Percentiles rank a stretch among this genome's conserved stretches.
Conservation (phyloP, 1,139 yeast genomes). For the Geotrichum phurueaensis region DNA sequence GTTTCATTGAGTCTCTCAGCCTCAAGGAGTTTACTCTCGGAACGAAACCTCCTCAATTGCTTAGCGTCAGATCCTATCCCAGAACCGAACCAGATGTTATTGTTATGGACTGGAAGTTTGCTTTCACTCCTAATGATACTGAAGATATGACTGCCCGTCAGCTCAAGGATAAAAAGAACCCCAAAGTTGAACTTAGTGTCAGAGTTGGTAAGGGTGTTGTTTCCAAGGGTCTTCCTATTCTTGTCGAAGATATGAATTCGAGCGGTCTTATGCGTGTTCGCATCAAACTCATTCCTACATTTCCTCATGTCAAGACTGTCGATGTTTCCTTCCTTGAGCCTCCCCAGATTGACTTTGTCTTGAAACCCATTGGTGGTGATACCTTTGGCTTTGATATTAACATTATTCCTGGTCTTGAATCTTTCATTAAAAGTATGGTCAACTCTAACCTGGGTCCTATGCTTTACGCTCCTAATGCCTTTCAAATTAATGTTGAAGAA, state of each 20-base stretch:
- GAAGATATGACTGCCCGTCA: slow-evolving; percentile 83
- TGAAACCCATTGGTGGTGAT: slow-evolving; percentile 40
- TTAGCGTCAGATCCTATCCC: slow-evolving; percentile 76
- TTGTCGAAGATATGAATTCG: slow-evolving; percentile 49
- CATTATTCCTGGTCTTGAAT: slow-evolving; percentile 76
- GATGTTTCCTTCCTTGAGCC: slow-evolving; percentile 78
- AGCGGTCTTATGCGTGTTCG: slow-evolving; percentile 69
- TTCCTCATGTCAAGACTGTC: slow-evolving; percentile 88
- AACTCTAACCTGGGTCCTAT: slow-evolving; percentile 83
- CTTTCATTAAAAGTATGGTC: slow-evolving; percentile 77
- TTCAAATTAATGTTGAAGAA: slow-evolving; percentile 88
- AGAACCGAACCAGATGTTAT: slow-evolving; percentile 86
- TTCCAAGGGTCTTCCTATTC: slow-evolving; percentile 38
- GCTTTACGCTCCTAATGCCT: slow-evolving; percentile 79
- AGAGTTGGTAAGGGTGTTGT: slow-evolving; percentile 41
- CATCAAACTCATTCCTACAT: slow-evolving; percentile 78
- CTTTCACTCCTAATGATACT: slow-evolving; percentile 81
- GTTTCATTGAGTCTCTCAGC: slow-evolving; percentile 75
- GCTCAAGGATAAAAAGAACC: slow-evolving; percentile 74
- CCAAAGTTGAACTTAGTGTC: slow-evolving; percentile 47
- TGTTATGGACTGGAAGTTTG: slow-evolving; percentile 88
- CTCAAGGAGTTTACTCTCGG: slow-evolving; percentile 86
- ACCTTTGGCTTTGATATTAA: slow-evolving; percentile 78
- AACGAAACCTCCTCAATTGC: slow-evolving; percentile 90
- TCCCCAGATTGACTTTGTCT: slow-evolving; percentile 77